These are phyloP conservation scores for Dictyostelium intermedium DNA, from an alignment of 78 protist species.

Conservation along the genomic window DNA sequence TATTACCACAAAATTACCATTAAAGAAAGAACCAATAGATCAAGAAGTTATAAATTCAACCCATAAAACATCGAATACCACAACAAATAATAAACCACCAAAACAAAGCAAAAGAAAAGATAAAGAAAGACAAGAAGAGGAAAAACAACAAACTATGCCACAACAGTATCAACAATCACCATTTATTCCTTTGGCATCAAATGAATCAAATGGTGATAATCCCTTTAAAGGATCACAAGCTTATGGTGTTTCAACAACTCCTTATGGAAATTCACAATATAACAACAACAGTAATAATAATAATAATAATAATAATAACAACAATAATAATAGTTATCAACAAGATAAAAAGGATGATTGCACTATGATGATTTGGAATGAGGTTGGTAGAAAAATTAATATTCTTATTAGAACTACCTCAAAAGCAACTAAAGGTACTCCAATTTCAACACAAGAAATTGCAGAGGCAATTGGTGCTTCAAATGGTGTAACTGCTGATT, in stretches of 20 bases:
- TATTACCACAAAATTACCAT: background rate
- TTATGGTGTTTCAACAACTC: slow-evolving; percentile 69
- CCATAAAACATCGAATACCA: background rate
- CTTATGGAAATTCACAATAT: background rate
- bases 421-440: background rate
- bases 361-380: slow-evolving; percentile 15
- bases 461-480: slow-evolving; percentile 21
- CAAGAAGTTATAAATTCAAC: background rate
- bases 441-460: slow-evolving; percentile 26
- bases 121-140: background rate
- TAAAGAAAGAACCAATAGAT: background rate
- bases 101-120: background rate
- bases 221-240: slow-evolving; percentile 50
- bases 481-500: slow-evolving; percentile 14
- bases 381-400: slow-evolving; percentile 1
- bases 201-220: background rate
- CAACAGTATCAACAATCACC: slow-evolving; percentile 17
- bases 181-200: background rate
- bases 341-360: background rate
- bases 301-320: background rate
- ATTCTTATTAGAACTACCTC: background rate
- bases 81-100: background rate
- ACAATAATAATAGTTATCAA: background rate
- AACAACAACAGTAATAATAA: background rate
- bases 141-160: background rate